Percentiles rank a stretch among this genome's conserved stretches.
phyloP scores from a whole-genome alignment of 768 basidiomycete genomes.

The Ramaria rubella region DNA sequence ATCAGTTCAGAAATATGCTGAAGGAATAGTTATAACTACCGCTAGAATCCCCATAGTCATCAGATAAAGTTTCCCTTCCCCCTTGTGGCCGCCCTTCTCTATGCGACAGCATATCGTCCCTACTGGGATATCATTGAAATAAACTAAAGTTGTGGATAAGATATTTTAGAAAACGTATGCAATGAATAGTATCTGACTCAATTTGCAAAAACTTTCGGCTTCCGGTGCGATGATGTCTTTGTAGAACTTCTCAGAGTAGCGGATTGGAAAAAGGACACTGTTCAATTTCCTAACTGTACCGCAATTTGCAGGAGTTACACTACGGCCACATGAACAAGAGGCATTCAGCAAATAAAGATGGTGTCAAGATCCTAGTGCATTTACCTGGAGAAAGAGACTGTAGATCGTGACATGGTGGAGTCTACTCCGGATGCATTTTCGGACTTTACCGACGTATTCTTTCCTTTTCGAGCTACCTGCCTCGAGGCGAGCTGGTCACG shows the following conservation, averaged over 20 bases:
- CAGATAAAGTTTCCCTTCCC: constrained; percentile 58
- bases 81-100: constrained; percentile 50
- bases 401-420: constrained; percentile 6
- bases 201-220: constrained; percentile 80
- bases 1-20: constrained; percentile 1
- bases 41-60: constrained; percentile 92
- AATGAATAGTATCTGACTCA: constrained; percentile 48
- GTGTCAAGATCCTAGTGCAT: background rate
- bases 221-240: constrained; percentile 68
- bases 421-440: background rate
- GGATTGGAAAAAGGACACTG: constrained; percentile 81
- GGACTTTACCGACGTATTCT: background rate
- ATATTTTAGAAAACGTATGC: background rate
- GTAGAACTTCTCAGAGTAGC: constrained; percentile 87
- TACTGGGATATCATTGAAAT: constrained; percentile 89
- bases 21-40: constrained; percentile 36
- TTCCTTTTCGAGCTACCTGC: background rate
- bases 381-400: constrained; percentile 10
- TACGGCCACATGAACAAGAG: background rate
- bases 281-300: constrained; percentile 54
- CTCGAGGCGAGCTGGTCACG: constrained; percentile 3
- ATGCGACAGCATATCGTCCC: constrained; percentile 83
- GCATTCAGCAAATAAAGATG: background rate
- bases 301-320: constrained; percentile 71
- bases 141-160: constrained; percentile 44